A percentile compares a stretch with the other conserved stretches of the same genome.
phyloP scores from a whole-genome alignment of 176 grass and related monocot species.

The Dactylis glomerata region DNA sequence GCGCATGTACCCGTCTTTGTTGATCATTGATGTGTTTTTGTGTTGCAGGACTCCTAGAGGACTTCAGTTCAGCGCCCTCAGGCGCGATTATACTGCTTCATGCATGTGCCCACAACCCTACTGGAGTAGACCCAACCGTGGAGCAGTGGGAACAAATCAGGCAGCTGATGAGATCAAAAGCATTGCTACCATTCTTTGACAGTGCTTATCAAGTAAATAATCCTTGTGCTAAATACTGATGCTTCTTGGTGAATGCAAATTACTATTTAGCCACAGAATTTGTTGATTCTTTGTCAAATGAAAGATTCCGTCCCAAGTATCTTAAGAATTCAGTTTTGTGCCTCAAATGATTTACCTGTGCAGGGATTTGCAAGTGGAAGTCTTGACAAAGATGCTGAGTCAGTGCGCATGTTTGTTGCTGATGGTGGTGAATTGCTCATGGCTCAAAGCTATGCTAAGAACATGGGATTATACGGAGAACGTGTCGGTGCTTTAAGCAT shows the following conservation, averaged over 20 bases:
- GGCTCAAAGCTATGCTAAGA: conserved; percentile 98
- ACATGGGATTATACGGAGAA: conserved; percentile 97
- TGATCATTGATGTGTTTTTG: conserved; percentile 26
- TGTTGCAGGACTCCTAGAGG: conserved; percentile 73
- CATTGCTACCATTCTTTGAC: conserved; percentile 96
- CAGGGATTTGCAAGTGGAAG: conserved; percentile 99
- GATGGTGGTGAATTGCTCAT: conserved; percentile 93
- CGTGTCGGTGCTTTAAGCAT: conserved; percentile 98
- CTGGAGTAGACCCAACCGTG: conserved; percentile 88
- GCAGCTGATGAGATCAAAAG: conserved; percentile 76
- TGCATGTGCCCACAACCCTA: conserved; percentile 99
- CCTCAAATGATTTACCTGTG: neutral
- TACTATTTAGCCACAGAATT: neutral
- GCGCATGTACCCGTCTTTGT: neutral
- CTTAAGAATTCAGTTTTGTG: neutral
- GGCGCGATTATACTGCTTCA: conserved; percentile 93
- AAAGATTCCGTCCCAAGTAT: neutral
- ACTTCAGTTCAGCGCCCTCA: conserved; percentile 68
- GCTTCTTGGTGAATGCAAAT: neutral
- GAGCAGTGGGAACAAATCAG: conserved; percentile 95
- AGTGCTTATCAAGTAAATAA: conserved; percentile 91
- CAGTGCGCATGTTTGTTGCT: conserved; percentile 91
- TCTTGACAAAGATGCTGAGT: conserved; percentile 83
- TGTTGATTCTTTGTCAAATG: neutral
- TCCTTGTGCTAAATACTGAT: neutral